Evolutionary conservation across 2,329 filamentous ascomycete species (phyloP).

Genomic region (Fusarium setosum): DNA sequence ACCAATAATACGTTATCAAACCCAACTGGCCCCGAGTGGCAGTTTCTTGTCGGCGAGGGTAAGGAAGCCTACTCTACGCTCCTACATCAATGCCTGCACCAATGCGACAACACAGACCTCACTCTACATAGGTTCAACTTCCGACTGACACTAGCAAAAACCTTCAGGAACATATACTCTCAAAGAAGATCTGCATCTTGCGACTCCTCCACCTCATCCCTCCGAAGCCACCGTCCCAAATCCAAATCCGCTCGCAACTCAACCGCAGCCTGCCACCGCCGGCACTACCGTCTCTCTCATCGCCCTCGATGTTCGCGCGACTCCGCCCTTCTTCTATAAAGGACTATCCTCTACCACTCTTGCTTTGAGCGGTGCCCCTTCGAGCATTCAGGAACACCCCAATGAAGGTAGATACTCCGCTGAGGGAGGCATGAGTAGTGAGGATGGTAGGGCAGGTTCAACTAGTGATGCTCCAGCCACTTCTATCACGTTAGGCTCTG

Average conservation of each 20-base stretch:
- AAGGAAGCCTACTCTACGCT: conserved; percentile 3
- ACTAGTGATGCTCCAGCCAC: conserved; percentile 60
- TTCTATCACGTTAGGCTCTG: conserved; percentile 55
- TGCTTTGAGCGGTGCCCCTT: conserved; percentile 54
- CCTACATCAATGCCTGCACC: neutral
- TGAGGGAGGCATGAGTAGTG: conserved; percentile 69
- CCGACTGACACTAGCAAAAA: conserved; percentile 30
- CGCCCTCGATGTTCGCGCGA: conserved; percentile 72
- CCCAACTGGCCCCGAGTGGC: conserved; percentile 84
- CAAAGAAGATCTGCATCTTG: conserved; percentile 90
- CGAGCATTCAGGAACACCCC: conserved; percentile 71
- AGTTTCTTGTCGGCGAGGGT: conserved; percentile 95
- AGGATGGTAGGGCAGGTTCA: conserved; percentile 65
- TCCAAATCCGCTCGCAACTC: conserved; percentile 90
- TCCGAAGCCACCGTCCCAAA: conserved; percentile 90
- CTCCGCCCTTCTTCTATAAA: conserved; percentile 66
- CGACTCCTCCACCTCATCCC: conserved; percentile 94
- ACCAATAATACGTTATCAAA: conserved; percentile 90
- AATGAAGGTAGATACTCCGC: conserved; percentile 70
- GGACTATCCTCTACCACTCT: conserved; percentile 63
- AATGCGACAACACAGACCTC: neutral
- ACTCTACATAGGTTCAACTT: neutral
- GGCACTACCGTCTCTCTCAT: conserved; percentile 88
- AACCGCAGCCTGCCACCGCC: conserved; percentile 81
- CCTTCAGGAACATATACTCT: conserved; percentile 84